Percentiles rank a stretch among this genome's conserved stretches.
Evolutionary conservation across 805 yeast species (phyloP).

Genomic region (Suhomyces kilbournensis): DNA sequence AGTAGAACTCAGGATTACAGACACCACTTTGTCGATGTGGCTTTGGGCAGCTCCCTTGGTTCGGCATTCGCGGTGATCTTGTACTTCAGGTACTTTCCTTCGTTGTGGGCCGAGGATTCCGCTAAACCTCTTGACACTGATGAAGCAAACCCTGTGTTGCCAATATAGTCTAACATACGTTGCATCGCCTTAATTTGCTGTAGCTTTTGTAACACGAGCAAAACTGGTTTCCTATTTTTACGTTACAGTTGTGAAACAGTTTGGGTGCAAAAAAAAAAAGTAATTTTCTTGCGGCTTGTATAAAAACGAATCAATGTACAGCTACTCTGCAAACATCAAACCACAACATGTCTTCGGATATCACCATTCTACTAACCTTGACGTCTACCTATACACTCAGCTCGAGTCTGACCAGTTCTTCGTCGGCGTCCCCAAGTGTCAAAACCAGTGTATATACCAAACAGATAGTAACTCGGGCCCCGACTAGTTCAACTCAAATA

Average conservation of each 20-base stretch:
- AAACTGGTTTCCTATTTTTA: not conserved
- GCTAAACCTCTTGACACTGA: slow-evolving; percentile 4
- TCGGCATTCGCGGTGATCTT: slow-evolving; percentile 13
- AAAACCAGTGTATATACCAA: not conserved
- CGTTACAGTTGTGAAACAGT: not conserved
- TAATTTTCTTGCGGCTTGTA: not conserved
- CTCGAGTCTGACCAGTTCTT: not conserved
- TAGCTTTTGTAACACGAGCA: not conserved
- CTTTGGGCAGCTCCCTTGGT: slow-evolving; percentile 29
- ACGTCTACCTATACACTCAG: slow-evolving; percentile 11
- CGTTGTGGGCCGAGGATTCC: slow-evolving; percentile 8
- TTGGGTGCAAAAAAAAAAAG: slow-evolving; percentile 4
- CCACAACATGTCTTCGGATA: slow-evolving; percentile 1
- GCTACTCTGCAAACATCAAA: not conserved
- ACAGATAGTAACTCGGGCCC: not conserved
- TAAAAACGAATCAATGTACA: not conserved
- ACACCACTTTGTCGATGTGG: slow-evolving; percentile 33
- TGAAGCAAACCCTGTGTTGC: slow-evolving; percentile 2
- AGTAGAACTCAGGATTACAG: slow-evolving; percentile 35
- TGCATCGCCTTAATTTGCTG: not conserved
- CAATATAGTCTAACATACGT: not conserved
- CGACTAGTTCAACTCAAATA: not conserved
- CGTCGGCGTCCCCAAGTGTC: not conserved
- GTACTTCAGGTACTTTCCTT: slow-evolving; percentile 11
- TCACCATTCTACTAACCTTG: slow-evolving; percentile 9